These are phyloP conservation scores for Candida labiduridarum DNA, from an alignment of 1,139 yeast genomes.

Conservation along the genomic window DNA sequence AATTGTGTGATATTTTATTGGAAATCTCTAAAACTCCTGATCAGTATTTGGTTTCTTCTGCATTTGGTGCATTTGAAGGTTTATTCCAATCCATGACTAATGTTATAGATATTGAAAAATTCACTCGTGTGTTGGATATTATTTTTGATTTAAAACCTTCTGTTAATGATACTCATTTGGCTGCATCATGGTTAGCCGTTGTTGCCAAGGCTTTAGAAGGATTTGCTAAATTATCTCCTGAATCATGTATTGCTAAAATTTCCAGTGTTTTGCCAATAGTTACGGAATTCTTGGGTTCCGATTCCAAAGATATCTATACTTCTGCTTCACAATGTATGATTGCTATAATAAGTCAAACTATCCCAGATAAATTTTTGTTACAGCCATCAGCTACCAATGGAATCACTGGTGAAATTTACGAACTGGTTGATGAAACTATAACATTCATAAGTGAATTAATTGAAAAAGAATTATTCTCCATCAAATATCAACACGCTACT, in stretches of 20 bases:
- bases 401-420: slow-evolving; percentile 49
- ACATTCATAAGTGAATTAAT: slow-evolving; percentile 51
- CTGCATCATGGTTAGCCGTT: slow-evolving; percentile 95
- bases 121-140: slow-evolving; percentile 64
- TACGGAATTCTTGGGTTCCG: slow-evolving; percentile 65
- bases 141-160: slow-evolving; percentile 83
- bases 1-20: slow-evolving; percentile 73
- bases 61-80: slow-evolving; percentile 85
- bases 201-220: slow-evolving; percentile 83
- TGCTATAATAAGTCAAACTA: slow-evolving; percentile 67
- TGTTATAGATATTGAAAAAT: slow-evolving; percentile 63
- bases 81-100: slow-evolving; percentile 76
- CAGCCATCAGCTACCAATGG: slow-evolving; percentile 47
- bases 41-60: slow-evolving; percentile 76
- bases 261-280: slow-evolving; percentile 61
- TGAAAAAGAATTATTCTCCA: slow-evolving; percentile 62
- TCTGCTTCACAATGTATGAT: slow-evolving; percentile 88
- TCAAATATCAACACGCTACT: slow-evolving; percentile 78
- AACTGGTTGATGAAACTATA: slow-evolving; percentile 57
- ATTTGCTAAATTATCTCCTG: slow-evolving; percentile 62
- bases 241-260: slow-evolving; percentile 55
- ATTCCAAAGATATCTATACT: slow-evolving; percentile 62
- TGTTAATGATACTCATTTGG: slow-evolving; percentile 76
- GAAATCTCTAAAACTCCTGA: slow-evolving; percentile 82
- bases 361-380: slow-evolving; percentile 61